A percentile compares a stretch with the other conserved stretches of the same genome.
Conservation (phyloP, 1,284 basidiomycete genomes). For the Rhizoctonia solani region DNA sequence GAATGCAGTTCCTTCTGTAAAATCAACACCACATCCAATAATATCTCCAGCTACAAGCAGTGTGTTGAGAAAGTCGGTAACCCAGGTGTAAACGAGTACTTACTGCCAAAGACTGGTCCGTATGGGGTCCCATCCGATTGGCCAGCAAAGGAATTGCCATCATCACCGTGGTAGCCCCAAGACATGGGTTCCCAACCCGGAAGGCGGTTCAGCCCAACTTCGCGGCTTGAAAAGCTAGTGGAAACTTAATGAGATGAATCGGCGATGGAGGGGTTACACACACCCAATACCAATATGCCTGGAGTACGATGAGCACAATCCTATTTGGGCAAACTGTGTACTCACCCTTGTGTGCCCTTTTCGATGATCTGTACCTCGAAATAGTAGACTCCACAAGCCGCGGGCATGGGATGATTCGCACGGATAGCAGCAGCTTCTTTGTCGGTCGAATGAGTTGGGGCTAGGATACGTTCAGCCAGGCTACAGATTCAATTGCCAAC, state of each 20-base stretch:
- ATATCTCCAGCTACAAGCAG: slow-evolving; percentile 68
- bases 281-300: slow-evolving; percentile 82
- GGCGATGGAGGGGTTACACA: slow-evolving; percentile 26
- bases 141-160: slow-evolving; percentile 77
- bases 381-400: slow-evolving; percentile 86
- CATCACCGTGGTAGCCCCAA: slow-evolving; percentile 96
- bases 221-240: slow-evolving; percentile 51
- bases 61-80: slow-evolving; percentile 35
- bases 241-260: background rate
- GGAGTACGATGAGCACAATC: slow-evolving; percentile 6
- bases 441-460: slow-evolving; percentile 57
- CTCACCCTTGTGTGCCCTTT: slow-evolving; percentile 78
- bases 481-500: background rate
- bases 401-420: slow-evolving; percentile 73
- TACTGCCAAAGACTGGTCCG: slow-evolving; percentile 75
- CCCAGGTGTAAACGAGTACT: slow-evolving; percentile 40
- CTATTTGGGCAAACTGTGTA: slow-evolving; percentile 32
- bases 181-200: slow-evolving; percentile 89
- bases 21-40: slow-evolving; percentile 90
- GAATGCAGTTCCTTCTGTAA: slow-evolving; percentile 75
- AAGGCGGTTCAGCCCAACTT: slow-evolving; percentile 70
- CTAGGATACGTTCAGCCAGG: slow-evolving; percentile 2
- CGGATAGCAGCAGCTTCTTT: slow-evolving; percentile 81
- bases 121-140: slow-evolving; percentile 74
- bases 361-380: slow-evolving; percentile 83